phyloP scores from a whole-genome alignment of 371 early-diverging fungal genomes.

The Cokeromyces recurvatus region DNA sequence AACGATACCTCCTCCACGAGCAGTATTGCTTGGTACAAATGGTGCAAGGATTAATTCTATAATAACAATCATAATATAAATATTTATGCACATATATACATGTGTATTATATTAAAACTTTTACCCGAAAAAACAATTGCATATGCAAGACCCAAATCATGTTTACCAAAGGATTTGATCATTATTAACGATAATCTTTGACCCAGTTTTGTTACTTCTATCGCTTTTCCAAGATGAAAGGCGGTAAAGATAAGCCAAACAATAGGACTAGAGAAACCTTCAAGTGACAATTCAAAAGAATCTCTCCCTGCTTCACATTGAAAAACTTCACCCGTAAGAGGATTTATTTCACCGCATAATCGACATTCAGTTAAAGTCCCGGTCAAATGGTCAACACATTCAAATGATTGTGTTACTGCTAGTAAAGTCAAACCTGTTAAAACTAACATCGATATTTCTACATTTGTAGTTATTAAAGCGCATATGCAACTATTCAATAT shows the following conservation, averaged over 20 bases:
- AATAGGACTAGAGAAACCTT: slow-evolving; percentile 58
- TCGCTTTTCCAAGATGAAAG: slow-evolving; percentile 65
- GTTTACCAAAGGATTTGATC: slow-evolving; percentile 50
- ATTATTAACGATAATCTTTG: slow-evolving; percentile 52
- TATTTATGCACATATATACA: background rate
- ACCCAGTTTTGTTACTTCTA: slow-evolving; percentile 56
- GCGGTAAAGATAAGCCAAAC: slow-evolving; percentile 72
- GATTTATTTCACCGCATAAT: slow-evolving; percentile 40
- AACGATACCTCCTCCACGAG: slow-evolving; percentile 70
- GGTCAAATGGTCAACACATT: slow-evolving; percentile 46
- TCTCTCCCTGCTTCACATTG: slow-evolving; percentile 52
- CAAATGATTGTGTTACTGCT: slow-evolving; percentile 54
- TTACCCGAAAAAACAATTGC: slow-evolving; percentile 51
- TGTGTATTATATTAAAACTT: background rate
- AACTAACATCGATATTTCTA: slow-evolving; percentile 54
- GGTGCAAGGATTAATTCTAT: slow-evolving; percentile 59
- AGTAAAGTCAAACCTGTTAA: slow-evolving; percentile 47
- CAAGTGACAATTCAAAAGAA: slow-evolving; percentile 50
- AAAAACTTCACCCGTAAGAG: slow-evolving; percentile 25
- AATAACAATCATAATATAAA: background rate
- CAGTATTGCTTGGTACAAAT: slow-evolving; percentile 72
- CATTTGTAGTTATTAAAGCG: slow-evolving; percentile 56
- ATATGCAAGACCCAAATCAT: slow-evolving; percentile 56
- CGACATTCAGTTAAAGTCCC: slow-evolving; percentile 50
- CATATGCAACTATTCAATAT: slow-evolving; percentile 52